Evolutionary conservation across 768 basidiomycete species (phyloP).

Genomic region (Sarcomyxa edulis): DNA sequence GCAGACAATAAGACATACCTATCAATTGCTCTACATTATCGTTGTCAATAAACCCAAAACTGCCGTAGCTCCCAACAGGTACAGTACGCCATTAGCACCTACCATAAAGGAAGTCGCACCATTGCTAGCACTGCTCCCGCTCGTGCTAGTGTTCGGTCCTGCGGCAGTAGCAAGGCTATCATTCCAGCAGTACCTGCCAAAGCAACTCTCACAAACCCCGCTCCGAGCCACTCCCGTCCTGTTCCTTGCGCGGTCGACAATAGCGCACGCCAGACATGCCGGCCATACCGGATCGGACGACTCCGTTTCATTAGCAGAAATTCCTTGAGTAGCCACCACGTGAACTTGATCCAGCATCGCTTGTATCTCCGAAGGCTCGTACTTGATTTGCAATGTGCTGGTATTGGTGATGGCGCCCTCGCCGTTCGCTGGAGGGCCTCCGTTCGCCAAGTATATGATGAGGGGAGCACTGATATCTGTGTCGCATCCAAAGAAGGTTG

Average conservation of each 20-base stretch:
- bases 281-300: slow-evolving; percentile 44
- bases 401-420: slow-evolving; percentile 35
- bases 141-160: too few relatives aligned
- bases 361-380: slow-evolving; percentile 30
- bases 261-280: slow-evolving; percentile 51
- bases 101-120: too few relatives aligned
- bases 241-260: slow-evolving; percentile 24
- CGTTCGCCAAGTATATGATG: slow-evolving; percentile 52
- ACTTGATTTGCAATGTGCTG: slow-evolving; percentile 35
- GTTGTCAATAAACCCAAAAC: too few relatives aligned
- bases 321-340: slow-evolving; percentile 32
- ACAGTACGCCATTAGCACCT: too few relatives aligned
- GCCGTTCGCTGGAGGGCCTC: slow-evolving; percentile 36
- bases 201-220: slow-evolving; percentile 23
- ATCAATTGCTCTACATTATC: too few relatives aligned
- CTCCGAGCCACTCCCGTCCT: slow-evolving; percentile 14
- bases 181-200: slow-evolving; percentile 24
- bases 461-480: slow-evolving; percentile 32
- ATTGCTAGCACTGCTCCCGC: too few relatives aligned
- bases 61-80: too few relatives aligned
- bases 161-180: too few relatives aligned
- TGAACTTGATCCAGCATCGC: slow-evolving; percentile 42
- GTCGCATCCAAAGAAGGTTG: slow-evolving; percentile 58
- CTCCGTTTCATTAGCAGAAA: slow-evolving; percentile 28
- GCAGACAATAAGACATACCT: too few relatives aligned